phyloP scores from a whole-genome alignment of 805 yeast genomes.

The Barnettozyma sucrosica region DNA sequence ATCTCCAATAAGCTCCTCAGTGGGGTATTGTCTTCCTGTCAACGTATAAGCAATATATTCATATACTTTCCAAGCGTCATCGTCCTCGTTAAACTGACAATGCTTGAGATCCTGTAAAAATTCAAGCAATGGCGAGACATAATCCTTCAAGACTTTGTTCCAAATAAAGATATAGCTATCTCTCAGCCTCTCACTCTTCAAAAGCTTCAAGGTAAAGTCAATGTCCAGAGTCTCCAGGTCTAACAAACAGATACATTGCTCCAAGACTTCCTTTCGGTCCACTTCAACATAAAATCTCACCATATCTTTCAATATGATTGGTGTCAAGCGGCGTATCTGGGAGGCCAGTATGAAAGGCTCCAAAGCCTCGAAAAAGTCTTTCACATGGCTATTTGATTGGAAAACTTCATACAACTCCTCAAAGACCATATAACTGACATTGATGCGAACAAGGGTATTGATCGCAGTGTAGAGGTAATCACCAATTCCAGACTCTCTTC shows the following conservation, averaged over 20 bases:
- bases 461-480: conserved; percentile 34
- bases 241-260: conserved; percentile 62
- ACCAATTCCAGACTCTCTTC: conserved; percentile 16
- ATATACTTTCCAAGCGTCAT: conserved; percentile 33
- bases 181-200: conserved; percentile 47
- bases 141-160: conserved; percentile 66
- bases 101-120: conserved; percentile 36
- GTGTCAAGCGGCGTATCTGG: conserved; percentile 47
- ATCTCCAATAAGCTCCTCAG: conserved; percentile 42
- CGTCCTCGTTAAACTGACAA: conserved; percentile 10
- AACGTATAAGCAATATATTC: conserved; percentile 63
- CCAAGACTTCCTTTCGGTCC: conserved; percentile 45
- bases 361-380: conserved; percentile 45
- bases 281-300: conserved; percentile 42
- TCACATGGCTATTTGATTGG: conserved; percentile 24
- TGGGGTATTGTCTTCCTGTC: conserved; percentile 80
- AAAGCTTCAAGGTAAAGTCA: conserved; percentile 63
- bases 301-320: conserved; percentile 55
- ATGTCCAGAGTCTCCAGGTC: conserved; percentile 69
- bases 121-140: conserved; percentile 61
- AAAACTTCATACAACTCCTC: conserved; percentile 43
- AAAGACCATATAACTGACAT: conserved; percentile 31
- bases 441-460: conserved; percentile 34
- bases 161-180: conserved; percentile 69
- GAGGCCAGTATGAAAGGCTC: conserved; percentile 46